phyloP scores from a whole-genome alignment of 2,329 filamentous ascomycete species.

The Madurella fahalii region DNA sequence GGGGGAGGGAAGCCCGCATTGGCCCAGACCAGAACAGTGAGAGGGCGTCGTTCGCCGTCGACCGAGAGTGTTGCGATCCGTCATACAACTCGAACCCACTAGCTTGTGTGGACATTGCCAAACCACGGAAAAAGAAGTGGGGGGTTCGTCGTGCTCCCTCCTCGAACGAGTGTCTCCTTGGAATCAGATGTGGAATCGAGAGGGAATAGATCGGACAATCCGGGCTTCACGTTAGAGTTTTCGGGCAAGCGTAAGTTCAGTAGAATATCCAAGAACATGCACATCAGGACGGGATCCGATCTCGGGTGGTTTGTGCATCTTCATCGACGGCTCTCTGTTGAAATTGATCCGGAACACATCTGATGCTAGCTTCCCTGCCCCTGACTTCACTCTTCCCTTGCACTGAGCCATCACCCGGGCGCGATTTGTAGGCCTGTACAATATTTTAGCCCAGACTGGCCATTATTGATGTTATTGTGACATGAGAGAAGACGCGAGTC shows the following conservation, averaged over 20 bases:
- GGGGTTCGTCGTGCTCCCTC: too few species aligned
- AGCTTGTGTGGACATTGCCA: too few species aligned
- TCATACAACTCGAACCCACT: too few species aligned
- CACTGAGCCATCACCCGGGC: background rate
- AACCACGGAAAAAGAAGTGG: too few species aligned
- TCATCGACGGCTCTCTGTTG: constrained; percentile 28
- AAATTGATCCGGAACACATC: constrained; percentile 38
- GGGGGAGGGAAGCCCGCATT: background rate
- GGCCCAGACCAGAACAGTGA: background rate
- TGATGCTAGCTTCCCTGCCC: background rate
- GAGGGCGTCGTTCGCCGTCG: background rate
- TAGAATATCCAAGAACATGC: too few species aligned
- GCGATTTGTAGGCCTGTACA: constrained; percentile 18
- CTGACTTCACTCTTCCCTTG: background rate
- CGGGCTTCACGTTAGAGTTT: too few species aligned
- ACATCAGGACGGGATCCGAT: too few species aligned
- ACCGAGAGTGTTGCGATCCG: too few species aligned
- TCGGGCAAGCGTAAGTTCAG: too few species aligned
- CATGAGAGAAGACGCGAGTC: constrained; percentile 17
- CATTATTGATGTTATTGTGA: constrained; percentile 23
- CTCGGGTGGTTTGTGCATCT: constrained; percentile 15
- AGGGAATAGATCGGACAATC: too few species aligned
- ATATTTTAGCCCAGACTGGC: constrained; percentile 22
- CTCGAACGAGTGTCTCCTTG: too few species aligned
- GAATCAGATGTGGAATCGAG: too few species aligned